Evolutionary conservation across 805 yeast species (phyloP).

Genomic region (Wickerhamiella nectarea): DNA sequence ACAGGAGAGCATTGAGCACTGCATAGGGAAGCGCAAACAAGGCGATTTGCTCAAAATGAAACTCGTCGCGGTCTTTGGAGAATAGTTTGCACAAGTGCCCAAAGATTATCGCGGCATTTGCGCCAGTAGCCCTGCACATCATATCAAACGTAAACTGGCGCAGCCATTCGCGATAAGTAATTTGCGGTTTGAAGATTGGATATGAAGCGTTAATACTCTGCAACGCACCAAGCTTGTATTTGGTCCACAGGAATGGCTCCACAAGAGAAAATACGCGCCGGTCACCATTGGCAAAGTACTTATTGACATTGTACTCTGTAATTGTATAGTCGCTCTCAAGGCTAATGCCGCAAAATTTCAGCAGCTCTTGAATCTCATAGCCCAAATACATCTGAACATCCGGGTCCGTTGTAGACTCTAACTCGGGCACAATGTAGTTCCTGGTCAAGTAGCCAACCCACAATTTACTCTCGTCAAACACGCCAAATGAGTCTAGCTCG

Average conservation of each 20-base stretch:
- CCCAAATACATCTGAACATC: slow-evolving; percentile 71
- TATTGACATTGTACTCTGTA: not conserved
- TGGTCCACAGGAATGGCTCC: slow-evolving; percentile 55
- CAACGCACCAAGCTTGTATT: slow-evolving; percentile 46
- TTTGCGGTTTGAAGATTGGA: slow-evolving; percentile 45
- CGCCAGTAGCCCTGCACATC: slow-evolving; percentile 31
- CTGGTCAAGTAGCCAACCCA: slow-evolving; percentile 57
- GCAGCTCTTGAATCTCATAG: slow-evolving; percentile 74
- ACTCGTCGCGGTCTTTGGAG: slow-evolving; percentile 38
- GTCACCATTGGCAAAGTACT: slow-evolving; percentile 7
- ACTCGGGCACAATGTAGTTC: slow-evolving; percentile 60
- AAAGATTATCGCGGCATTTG: slow-evolving; percentile 35
- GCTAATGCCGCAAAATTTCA: slow-evolving; percentile 36
- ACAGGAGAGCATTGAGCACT: slow-evolving; percentile 47
- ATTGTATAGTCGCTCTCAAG: not conserved
- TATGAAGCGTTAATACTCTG: slow-evolving; percentile 36
- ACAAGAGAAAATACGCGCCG: slow-evolving; percentile 13
- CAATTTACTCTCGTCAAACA: slow-evolving; percentile 43
- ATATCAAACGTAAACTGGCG: slow-evolving; percentile 54
- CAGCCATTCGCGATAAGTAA: slow-evolving; percentile 51
- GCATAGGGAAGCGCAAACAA: slow-evolving; percentile 67
- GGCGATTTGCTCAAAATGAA: slow-evolving; percentile 39
- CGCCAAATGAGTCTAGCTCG: slow-evolving; percentile 48
- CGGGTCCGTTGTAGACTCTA: slow-evolving; percentile 85
- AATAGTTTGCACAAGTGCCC: slow-evolving; percentile 50